Evolutionary conservation across 441 rosid genomes (phyloP).

Genomic region (Gossypium armourianum): DNA sequence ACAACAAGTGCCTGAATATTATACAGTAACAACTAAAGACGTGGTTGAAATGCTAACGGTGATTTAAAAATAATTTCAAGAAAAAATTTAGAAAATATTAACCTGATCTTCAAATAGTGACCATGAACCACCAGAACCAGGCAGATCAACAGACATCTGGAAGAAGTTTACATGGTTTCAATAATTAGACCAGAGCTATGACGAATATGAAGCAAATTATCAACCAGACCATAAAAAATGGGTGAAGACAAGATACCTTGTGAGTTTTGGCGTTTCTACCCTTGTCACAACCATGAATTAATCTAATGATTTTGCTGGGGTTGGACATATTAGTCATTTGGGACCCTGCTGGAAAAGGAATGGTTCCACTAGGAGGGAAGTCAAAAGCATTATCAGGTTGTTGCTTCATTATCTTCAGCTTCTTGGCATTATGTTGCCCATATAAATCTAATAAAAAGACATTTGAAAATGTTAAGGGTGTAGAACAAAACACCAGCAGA

Average conservation of each 20-base stretch:
- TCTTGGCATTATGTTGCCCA: constrained; percentile 60
- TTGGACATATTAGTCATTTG: constrained; percentile 91
- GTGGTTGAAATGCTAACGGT: constrained; percentile 10
- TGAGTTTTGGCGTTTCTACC: constrained; percentile 60
- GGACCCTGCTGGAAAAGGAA: constrained; percentile 77
- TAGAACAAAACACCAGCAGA: constrained; percentile 10
- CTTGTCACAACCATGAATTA: constrained; percentile 56
- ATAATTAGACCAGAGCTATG: constrained; percentile 14
- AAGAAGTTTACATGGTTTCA: constrained; percentile 21
- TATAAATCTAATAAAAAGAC: constrained; percentile 44
- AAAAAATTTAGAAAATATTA: constrained; percentile 8
- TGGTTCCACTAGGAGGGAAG: constrained; percentile 44
- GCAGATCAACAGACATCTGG: constrained; percentile 67
- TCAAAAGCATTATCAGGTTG: constrained; percentile 49
- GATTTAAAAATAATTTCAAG: constrained; percentile 3
- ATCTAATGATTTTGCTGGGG: constrained; percentile 62
- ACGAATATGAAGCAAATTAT: constrained; percentile 13
- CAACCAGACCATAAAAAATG: constrained; percentile 10
- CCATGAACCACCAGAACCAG: constrained; percentile 81
- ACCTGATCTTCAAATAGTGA: constrained; percentile 96
- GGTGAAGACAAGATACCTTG: constrained; percentile 46
- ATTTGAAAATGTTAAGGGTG: constrained; percentile 19
- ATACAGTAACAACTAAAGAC: constrained; percentile 13
- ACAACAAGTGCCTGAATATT: constrained; percentile 82
- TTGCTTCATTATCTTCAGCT: constrained; percentile 64